Evolutionary conservation across 345 rosid species (phyloP).

Genomic region (Salix arbutifolia): DNA sequence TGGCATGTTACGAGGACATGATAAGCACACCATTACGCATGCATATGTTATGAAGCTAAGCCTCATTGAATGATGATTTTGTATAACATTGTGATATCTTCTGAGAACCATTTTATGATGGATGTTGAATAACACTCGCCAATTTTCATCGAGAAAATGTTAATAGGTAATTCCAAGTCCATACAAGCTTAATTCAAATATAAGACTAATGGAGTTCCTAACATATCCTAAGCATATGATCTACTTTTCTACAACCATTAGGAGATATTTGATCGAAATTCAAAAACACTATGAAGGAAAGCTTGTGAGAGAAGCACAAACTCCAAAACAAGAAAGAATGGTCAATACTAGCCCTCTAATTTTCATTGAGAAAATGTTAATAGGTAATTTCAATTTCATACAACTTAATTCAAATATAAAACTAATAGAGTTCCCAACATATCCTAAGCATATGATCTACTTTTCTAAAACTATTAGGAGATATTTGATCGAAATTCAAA

Average conservation of each 20-base stretch:
- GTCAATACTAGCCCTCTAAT: too few species aligned
- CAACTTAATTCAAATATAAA: too few species aligned
- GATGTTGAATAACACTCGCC: too few species aligned
- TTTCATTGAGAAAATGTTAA: too few species aligned
- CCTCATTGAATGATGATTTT: not conserved
- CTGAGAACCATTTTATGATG: too few species aligned
- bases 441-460: too few species aligned
- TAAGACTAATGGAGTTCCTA: not conserved
- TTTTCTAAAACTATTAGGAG: too few species aligned
- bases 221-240: not conserved
- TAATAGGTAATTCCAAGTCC: not conserved
- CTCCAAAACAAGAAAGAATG: not conserved
- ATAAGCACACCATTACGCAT: not conserved
- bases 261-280: not conserved
- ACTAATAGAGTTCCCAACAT: too few species aligned
- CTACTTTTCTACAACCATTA: not conserved
- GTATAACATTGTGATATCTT: not conserved
- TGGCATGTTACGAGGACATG: not conserved
- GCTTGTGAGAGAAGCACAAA: not conserved
- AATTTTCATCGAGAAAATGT: too few species aligned
- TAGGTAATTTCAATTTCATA: too few species aligned
- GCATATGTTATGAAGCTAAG: not conserved
- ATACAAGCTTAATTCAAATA: not conserved
- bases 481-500: too few species aligned
- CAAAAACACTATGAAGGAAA: not conserved